Evolutionary conservation across 768 basidiomycete genomes (phyloP).

Genomic region (Nevesoporus exiguus): DNA sequence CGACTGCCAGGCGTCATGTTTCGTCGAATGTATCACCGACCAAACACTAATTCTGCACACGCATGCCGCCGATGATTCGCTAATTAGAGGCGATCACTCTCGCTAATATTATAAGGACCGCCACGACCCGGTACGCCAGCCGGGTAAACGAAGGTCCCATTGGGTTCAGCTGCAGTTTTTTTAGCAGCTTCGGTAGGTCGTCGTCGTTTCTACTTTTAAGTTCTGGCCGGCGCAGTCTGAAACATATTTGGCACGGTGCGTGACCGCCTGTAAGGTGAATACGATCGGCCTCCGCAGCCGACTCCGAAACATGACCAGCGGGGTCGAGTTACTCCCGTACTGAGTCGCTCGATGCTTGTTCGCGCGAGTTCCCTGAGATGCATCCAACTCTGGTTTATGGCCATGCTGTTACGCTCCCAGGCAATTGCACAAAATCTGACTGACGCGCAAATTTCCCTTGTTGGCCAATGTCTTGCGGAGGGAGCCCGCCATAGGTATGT

Average conservation of each 20-base stretch:
- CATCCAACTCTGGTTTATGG: background rate
- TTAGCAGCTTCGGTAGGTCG: background rate
- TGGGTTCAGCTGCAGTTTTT: too few relatives aligned
- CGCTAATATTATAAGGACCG: too few relatives aligned
- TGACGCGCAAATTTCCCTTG: slow-evolving; percentile 33
- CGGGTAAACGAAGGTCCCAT: too few relatives aligned
- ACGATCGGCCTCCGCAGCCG: background rate
- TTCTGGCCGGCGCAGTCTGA: background rate
- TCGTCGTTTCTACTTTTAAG: background rate
- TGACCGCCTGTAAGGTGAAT: background rate
- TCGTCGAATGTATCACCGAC: too few relatives aligned
- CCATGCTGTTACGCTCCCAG: background rate
- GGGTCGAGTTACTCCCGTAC: background rate
- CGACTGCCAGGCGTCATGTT: too few relatives aligned
- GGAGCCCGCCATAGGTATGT: slow-evolving; percentile 42
- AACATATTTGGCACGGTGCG: background rate
- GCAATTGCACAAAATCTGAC: slow-evolving; percentile 35
- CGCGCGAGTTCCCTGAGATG: background rate
- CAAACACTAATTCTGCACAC: too few relatives aligned
- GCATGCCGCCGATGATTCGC: too few relatives aligned
- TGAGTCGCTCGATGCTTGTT: background rate
- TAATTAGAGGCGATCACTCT: too few relatives aligned
- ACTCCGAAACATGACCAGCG: background rate
- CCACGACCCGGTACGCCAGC: too few relatives aligned
- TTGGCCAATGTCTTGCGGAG: slow-evolving; percentile 37